A percentile compares a stretch with the other conserved stretches of the same genome.
Conservation (phyloP, 176 grass and related monocot species). For the Rhynchospora pubera region DNA sequence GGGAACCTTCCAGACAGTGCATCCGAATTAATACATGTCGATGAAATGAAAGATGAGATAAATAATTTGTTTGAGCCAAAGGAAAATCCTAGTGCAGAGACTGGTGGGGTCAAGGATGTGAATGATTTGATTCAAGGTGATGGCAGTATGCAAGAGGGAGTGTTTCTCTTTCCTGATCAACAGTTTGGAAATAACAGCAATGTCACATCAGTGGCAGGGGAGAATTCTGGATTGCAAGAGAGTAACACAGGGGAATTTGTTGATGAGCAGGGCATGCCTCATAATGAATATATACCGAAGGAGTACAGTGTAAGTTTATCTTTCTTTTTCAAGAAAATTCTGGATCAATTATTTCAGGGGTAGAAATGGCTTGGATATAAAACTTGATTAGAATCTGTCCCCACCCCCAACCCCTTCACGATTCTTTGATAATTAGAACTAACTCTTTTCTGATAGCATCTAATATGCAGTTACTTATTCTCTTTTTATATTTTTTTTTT, state of each 20-base stretch:
- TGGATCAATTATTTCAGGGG: not conserved
- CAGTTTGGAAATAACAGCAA: conserved; percentile 35
- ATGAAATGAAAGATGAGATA: conserved; percentile 26
- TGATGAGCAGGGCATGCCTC: conserved; percentile 38
- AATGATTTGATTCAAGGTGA: conserved; percentile 9
- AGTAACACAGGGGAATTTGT: conserved; percentile 40
- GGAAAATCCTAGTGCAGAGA: conserved; percentile 42
- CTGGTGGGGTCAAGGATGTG: conserved; percentile 22
- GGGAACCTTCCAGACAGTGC: conserved; percentile 5
- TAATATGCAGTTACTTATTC: conserved; percentile 5
- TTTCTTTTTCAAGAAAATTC: not conserved
- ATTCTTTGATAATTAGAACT: not conserved
- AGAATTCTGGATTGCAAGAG: conserved; percentile 80
- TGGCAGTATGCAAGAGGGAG: conserved; percentile 16
- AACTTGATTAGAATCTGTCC: not conserved
- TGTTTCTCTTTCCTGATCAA: conserved; percentile 30
- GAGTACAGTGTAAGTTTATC: conserved; percentile 75
- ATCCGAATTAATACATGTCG: not conserved
- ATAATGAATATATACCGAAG: conserved; percentile 44
- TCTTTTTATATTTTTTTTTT: not conserved
- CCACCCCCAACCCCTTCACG: not conserved
- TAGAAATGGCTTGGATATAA: not conserved
- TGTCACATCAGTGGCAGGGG: conserved; percentile 55
- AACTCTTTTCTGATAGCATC: not conserved
- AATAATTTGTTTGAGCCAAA: conserved; percentile 29